A percentile compares a stretch with the other conserved stretches of the same genome.
These are phyloP conservation scores for Pseudogymnoascus sp. DNA, from an alignment of 2,329 filamentous ascomycete species.

Conservation along the genomic window DNA sequence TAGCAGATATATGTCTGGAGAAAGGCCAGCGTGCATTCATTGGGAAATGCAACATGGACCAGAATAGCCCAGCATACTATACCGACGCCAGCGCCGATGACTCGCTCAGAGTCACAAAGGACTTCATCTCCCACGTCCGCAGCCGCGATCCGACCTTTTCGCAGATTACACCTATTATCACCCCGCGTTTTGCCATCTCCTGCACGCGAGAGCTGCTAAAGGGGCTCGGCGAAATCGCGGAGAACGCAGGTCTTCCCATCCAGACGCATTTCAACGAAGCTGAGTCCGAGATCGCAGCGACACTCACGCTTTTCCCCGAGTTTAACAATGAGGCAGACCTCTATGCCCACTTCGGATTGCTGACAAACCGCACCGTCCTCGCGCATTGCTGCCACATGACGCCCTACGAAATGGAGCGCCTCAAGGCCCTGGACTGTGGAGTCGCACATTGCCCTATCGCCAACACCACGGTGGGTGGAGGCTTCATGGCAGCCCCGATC, in stretches of 20 bases:
- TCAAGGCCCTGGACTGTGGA: constrained; percentile 45
- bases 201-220: constrained; percentile 48
- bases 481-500: constrained; percentile 55
- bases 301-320: constrained; percentile 46
- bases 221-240: constrained; percentile 48
- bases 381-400: constrained; percentile 60
- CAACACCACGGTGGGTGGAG: constrained; percentile 56
- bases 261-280: constrained; percentile 65
- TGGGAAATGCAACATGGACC: constrained; percentile 70
- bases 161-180: constrained; percentile 42
- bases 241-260: constrained; percentile 44
- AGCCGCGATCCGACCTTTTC: constrained; percentile 36
- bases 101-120: constrained; percentile 35
- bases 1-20: constrained; percentile 71
- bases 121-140: not conserved
- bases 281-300: constrained; percentile 50
- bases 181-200: constrained; percentile 46
- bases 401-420: constrained; percentile 44
- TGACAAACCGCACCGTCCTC: constrained; percentile 50
- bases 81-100: constrained; percentile 43
- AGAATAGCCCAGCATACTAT: constrained; percentile 50
- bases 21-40: constrained; percentile 81
- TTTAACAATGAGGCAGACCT: constrained; percentile 53
- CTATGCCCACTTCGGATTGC: constrained; percentile 48
- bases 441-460: constrained; percentile 58